Evolutionary conservation across 176 grass and related monocot genomes (phyloP).

Genomic region (Aegilops bicornis): DNA sequence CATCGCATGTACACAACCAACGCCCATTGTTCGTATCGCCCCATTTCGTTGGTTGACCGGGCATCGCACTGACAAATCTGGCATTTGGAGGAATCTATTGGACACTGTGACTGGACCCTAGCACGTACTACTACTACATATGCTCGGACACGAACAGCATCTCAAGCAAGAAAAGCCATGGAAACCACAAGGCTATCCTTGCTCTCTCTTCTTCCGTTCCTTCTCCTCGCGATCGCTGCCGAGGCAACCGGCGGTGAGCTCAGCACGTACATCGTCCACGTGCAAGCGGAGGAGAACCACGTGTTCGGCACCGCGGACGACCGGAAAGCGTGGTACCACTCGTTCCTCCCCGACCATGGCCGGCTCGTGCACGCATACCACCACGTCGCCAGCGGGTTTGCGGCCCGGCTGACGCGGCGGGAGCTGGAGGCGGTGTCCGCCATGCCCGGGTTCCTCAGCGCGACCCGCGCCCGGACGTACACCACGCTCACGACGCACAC

Average conservation of each 20-base stretch:
- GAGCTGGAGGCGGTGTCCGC: background rate
- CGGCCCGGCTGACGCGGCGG: background rate
- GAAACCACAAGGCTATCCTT: background rate
- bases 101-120: background rate
- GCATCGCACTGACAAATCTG: background rate
- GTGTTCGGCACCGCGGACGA: background rate
- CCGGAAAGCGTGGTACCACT: constrained; percentile 21
- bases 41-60: background rate
- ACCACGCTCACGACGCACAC: background rate
- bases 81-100: background rate
- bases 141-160: background rate
- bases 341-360: constrained; percentile 5
- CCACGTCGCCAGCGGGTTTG: constrained; percentile 2
- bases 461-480: background rate
- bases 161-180: background rate
- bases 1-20: too few relatives aligned
- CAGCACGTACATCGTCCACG: constrained; percentile 25
- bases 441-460: background rate
- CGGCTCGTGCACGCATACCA: constrained; percentile 10
- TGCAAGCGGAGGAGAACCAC: background rate
- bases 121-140: background rate
- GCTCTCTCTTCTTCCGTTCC: background rate
- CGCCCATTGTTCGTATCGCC: too few relatives aligned
- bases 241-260: background rate
- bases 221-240: background rate